A percentile compares a stretch with the other conserved stretches of the same genome.
Evolutionary conservation across 495 filamentous ascomycete genomes (phyloP).

Genomic region (Mytilinidion resinicola): DNA sequence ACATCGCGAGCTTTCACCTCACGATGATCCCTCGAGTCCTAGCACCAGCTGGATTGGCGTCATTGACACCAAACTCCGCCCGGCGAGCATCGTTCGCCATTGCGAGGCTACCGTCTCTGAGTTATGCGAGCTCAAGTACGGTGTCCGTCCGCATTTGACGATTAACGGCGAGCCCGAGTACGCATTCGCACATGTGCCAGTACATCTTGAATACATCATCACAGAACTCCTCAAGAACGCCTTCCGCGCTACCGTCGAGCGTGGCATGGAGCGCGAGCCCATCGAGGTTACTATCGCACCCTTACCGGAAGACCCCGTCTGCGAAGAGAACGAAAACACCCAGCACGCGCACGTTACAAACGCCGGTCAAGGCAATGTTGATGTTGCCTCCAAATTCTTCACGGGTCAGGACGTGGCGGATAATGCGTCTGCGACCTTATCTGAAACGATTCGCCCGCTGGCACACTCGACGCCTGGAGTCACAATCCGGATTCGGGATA

Average conservation of each 20-base stretch:
- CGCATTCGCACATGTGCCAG: conserved; percentile 83
- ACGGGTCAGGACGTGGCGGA: conserved; percentile 33
- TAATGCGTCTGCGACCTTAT: conserved; percentile 42
- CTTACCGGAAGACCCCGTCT: conserved; percentile 53
- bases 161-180: conserved; percentile 79
- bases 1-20: conserved; percentile 42
- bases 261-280: conserved; percentile 66
- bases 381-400: conserved; percentile 24
- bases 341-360: conserved; percentile 6
- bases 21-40: conserved; percentile 43
- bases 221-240: conserved; percentile 96
- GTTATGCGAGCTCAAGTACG: conserved; percentile 94
- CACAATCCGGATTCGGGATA: conserved; percentile 89
- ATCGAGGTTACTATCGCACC: conserved; percentile 90
- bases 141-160: conserved; percentile 71
- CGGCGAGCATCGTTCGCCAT: conserved; percentile 66
- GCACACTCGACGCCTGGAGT: conserved; percentile 67
- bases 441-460: conserved; percentile 45
- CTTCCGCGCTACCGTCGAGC: conserved; percentile 87
- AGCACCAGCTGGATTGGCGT: conserved; percentile 79
- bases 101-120: conserved; percentile 89
- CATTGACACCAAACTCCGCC: conserved; percentile 86
- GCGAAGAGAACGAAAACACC: background rate
- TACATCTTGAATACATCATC: conserved; percentile 93
- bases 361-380: conserved; percentile 34